Base-by-base conservation (phyloP, 1,139 yeast species). In the Candida sp. region DNA sequence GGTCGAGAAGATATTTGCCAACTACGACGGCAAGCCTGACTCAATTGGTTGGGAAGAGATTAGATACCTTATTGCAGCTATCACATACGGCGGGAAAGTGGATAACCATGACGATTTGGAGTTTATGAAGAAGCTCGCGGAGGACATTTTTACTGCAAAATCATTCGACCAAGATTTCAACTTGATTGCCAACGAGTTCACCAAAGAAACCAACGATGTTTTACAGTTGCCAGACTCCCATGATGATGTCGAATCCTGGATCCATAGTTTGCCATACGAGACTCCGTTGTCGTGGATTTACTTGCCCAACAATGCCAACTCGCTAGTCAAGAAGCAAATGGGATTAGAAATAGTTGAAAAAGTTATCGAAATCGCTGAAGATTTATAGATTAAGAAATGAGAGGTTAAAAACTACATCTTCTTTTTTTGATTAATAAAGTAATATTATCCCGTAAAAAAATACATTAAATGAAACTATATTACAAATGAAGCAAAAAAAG, bases 1-100 rank as follows among this genome's bases (percentile, higher is more conserved):
- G 3, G 66, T 88, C 32, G 77, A 75, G 39, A 66, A 70, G 41
- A 66, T 80, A 65, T 59, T 82, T 42, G 60, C 60, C 5, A 40
- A 26, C 17, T 37, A 37, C 6, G 81, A 53, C 60, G 83, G 12
- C 60, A 83, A 1, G 85, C 86, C 0, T 76, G 73, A 1, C 25
- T 52, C 1, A 8, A 49, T 51, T 25, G 49, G 52, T 69, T 89
- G 92, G 90, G 66, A 70, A 2, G 78, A 80, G 25, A 63, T 90
- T 4, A 66, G 69, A 5, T 73, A 72, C 47, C 65, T 86, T 50
- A 62, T 90, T 23, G 81, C 84, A 2, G 75, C 75, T 2, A 76
- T 88, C 9, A 75, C 84, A 1, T 90, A 90, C 61, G 96, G 96
- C 11, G 96, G 96, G 25, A 88, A 88, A 65, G 71, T 89, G 42